Percentiles rank a stretch among this genome's conserved stretches.
Evolutionary conservation across 2,329 filamentous ascomycete species (phyloP).

Genomic region (Penicillium sp.): DNA sequence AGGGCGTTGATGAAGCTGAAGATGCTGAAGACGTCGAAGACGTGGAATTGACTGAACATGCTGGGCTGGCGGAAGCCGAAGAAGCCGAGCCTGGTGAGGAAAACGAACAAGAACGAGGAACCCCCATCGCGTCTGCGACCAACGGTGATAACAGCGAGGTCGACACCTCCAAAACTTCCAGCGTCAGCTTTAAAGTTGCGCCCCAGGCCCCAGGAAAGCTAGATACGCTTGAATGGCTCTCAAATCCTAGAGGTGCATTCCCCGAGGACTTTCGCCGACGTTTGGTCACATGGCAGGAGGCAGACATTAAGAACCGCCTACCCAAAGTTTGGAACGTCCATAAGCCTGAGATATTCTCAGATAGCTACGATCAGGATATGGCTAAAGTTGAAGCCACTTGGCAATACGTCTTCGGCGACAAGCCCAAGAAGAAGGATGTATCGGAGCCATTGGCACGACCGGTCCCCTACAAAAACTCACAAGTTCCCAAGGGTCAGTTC

Average conservation of each 20-base stretch:
- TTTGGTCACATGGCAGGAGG: slow-evolving; percentile 15
- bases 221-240: slow-evolving; percentile 16
- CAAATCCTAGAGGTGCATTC: slow-evolving; percentile 19
- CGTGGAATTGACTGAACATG: slow-evolving; percentile 19
- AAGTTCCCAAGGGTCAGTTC: slow-evolving; percentile 35
- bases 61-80: slow-evolving; percentile 19
- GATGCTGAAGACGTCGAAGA: slow-evolving; percentile 23
- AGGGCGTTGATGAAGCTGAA: slow-evolving; percentile 18
- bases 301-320: slow-evolving; percentile 34
- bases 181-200: not conserved
- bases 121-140: slow-evolving; percentile 5
- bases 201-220: not conserved
- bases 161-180: not conserved
- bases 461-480: slow-evolving; percentile 35
- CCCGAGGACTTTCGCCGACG: slow-evolving; percentile 20
- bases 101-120: slow-evolving; percentile 9
- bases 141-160: slow-evolving; percentile 8
- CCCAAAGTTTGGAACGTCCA: slow-evolving; percentile 40
- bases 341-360: slow-evolving; percentile 34
- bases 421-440: slow-evolving; percentile 31
- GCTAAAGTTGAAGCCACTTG: slow-evolving; percentile 33
- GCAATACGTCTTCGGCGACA: slow-evolving; percentile 35
- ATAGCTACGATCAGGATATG: slow-evolving; percentile 34
- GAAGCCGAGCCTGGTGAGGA: slow-evolving; percentile 23
- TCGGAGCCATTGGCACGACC: slow-evolving; percentile 28